Evolutionary conservation across 2,329 filamentous ascomycete species (phyloP).

Genomic region (Xylaria sp.): DNA sequence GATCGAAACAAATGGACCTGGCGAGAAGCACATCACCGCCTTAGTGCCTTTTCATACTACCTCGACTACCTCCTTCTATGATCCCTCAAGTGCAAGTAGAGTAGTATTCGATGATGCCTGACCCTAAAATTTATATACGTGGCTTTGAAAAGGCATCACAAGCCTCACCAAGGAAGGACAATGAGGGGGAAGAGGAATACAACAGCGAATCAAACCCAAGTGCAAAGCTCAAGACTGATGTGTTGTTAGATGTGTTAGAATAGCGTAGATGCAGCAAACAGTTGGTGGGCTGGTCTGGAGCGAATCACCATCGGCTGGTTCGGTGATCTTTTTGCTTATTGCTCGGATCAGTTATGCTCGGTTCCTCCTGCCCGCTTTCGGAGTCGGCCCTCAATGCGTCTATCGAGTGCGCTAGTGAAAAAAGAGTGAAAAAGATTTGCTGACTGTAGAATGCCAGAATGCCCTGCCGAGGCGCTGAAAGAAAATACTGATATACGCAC

Average conservation of each 20-base stretch:
- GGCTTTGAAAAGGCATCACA: neutral
- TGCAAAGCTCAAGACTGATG: neutral
- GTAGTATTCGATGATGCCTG: constrained; percentile 10
- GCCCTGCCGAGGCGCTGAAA: no score
- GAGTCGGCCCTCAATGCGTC: constrained; percentile 29
- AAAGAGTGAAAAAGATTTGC: constrained; percentile 29
- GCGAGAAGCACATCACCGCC: constrained; percentile 21
- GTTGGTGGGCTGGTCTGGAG: neutral
- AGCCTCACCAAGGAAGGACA: constrained; percentile 3
- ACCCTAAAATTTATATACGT: neutral
- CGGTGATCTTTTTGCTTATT: constrained; percentile 12
- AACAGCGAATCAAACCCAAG: neutral
- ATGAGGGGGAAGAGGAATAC: constrained; percentile 1
- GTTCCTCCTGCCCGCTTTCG: constrained; percentile 34
- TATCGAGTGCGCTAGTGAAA: constrained; percentile 28
- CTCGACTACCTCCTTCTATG: neutral
- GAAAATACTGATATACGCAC: no score
- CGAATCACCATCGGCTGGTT: constrained; percentile 14
- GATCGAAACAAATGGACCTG: constrained; percentile 18
- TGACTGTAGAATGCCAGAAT: constrained; percentile 28
- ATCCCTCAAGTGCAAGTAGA: neutral
- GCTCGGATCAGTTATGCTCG: neutral
- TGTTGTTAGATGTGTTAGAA: neutral
- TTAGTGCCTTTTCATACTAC: constrained; percentile 11
- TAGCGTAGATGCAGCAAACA: neutral